Evolutionary conservation across 164 flowering plant genomes (phyloP), one percentile per base, ranked within the genome.

Genomic region (Berberis thunbergii): DNA sequence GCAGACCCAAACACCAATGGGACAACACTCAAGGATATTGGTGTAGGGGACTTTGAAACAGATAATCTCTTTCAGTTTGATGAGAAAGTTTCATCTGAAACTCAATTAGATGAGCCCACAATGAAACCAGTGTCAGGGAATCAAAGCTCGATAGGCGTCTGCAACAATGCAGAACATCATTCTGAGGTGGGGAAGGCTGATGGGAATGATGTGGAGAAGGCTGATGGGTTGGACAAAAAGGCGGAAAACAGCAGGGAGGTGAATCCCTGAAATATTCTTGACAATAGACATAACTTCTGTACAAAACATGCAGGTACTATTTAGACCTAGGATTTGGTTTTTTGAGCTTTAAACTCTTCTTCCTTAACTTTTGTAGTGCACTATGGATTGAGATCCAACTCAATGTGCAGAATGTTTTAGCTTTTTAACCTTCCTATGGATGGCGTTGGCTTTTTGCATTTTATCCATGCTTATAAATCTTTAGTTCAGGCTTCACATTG

Each of bases 31-130:
- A 26, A 26, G 26, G 26, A 26, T 26, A 26, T 26, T 26, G 26
- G 26, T 26, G 26, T 26, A 26, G 26, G 26, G 26, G 71, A 59
- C 65, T 46, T 52, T 39, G 70, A 71, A n/a, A 41, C 41, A 1
- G 75, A 68, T 48, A 57, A 60, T 54, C 57, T 65, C 39, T 65
- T 60, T 60, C 68, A 73, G 63, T 26, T 26, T 26, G 59, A 73
- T 26, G 66, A 66, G 2, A 48, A 48, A 6, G 5, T 48, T 4
- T 48, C 10, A 11, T 6, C 50, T 48, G 9, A 6, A 48, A 48
- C 9, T 48, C 50, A 48, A 6, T 1, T 7, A 48, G 7, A 4
- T 4, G 4, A 2, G 10, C 10, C 10, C 2, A 7, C 1, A 11
- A 4, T 48, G 50, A 48, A 6, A 48, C 10, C 2, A 48, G 10